phyloP scores from a whole-genome alignment of 1,284 basidiomycete genomes.

The Bjerkandera adusta region DNA sequence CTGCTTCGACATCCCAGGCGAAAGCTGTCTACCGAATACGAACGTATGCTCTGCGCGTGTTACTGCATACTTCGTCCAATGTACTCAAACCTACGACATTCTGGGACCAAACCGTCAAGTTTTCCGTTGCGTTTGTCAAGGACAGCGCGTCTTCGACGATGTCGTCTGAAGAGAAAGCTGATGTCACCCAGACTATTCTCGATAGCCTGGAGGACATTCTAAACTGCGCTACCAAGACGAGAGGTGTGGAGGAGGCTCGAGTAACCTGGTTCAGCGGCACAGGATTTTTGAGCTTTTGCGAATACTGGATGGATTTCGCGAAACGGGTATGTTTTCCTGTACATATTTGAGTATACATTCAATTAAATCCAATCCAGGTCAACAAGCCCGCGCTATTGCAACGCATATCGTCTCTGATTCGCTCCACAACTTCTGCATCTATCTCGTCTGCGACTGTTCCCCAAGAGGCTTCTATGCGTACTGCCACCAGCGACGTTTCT shows the following conservation, averaged over 20 bases:
- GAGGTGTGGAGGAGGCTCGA: slow-evolving; percentile 34
- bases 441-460: no score
- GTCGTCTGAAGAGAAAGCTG: slow-evolving; percentile 27
- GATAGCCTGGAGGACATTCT: slow-evolving; percentile 41
- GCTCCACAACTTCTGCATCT: no score
- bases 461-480: no score
- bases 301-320: slow-evolving; percentile 41
- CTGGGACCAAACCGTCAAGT: slow-evolving; percentile 65
- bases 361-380: slow-evolving; percentile 33
- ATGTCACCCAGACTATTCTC: slow-evolving; percentile 38
- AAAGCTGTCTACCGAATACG: slow-evolving; percentile 42
- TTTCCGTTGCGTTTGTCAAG: slow-evolving; percentile 44
- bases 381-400: slow-evolving; percentile 48
- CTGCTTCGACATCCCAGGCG: slow-evolving; percentile 17
- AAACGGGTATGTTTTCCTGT: slow-evolving; percentile 25
- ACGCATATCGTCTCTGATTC: slow-evolving; percentile 2
- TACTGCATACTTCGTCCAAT: slow-evolving; percentile 29
- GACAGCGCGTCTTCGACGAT: slow-evolving; percentile 15
- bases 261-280: slow-evolving; percentile 42
- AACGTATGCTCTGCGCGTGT: slow-evolving; percentile 29
- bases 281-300: slow-evolving; percentile 60
- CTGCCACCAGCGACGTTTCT: no score
- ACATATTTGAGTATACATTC: background rate
- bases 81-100: slow-evolving; percentile 42
- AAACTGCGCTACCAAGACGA: slow-evolving; percentile 18